Base-by-base conservation (phyloP, 2,329 filamentous ascomycete species). In the Chalara sp. region DNA sequence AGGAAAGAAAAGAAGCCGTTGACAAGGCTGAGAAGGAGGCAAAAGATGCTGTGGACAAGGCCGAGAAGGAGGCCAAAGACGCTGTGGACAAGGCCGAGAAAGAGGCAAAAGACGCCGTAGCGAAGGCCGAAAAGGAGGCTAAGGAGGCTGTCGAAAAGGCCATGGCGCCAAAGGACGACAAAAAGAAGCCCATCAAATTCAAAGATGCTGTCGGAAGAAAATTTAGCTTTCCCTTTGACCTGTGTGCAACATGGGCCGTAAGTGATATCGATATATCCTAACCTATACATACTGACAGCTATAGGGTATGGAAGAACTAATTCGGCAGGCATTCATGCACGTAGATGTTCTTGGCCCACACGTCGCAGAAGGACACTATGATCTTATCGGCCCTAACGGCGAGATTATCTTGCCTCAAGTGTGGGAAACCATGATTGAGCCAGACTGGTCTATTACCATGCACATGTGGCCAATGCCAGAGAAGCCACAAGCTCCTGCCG, bases 201-300 rank as follows among this genome's bases (percentile, higher is more conserved):
- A 95, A 95, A 69, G 91, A 96, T 65, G 90, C 90, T 1, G 83
- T 96, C 12, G 88, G 89, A 32, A 80, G 91, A 58, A 96, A 95
- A 68, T 96, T 95, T 67, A 93, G 83, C 69, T 96, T 96, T 63
- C 91, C 91, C 1, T 96, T 85, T 70, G 81, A 91, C 56, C 68
- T 95, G 32, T 96, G 90, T 68, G 81, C 83, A 62, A 93, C 84
- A 3, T 95, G 89, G 89, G 73, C 76, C 72, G 87, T 91, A 80
- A 65, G 81, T 78, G 31, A 13, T 12, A 40, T 6, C 46, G 31
- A 45, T 35, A 13, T 28, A 28, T 51, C 49, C 53, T 52, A 11
- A 46, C 11, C 44, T 40, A 39, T 28, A 8, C 39, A 28, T n/a
- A 33, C 59, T 69, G 58, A 69, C 54, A 6, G 45, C 8, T 52